A percentile compares a stretch with the other conserved stretches of the same genome.
These are phyloP conservation scores for Danielozyma ontarioensis DNA, from an alignment of 805 yeast genomes.

Conservation along the genomic window DNA sequence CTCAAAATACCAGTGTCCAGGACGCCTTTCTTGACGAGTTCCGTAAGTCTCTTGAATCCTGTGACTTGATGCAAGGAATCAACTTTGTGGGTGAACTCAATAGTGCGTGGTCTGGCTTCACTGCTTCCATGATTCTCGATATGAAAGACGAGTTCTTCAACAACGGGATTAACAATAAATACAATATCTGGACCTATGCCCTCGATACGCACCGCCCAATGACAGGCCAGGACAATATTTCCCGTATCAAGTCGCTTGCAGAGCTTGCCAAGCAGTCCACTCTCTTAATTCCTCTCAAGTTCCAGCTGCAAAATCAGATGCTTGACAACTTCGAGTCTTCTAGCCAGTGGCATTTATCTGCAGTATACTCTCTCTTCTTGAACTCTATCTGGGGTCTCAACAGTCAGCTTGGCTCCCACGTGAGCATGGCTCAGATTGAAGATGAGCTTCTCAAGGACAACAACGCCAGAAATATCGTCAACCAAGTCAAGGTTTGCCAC, in stretches of 20 bases:
- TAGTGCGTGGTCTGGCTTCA: conserved; percentile 81
- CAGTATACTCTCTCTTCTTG: conserved; percentile 24
- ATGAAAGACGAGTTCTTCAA: conserved; percentile 65
- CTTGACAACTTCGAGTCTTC: conserved; percentile 8
- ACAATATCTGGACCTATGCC: conserved; percentile 33
- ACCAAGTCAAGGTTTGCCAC: conserved; percentile 20
- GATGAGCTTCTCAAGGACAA: conserved; percentile 38
- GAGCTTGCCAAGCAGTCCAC: conserved; percentile 46
- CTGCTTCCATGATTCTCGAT: conserved; percentile 44
- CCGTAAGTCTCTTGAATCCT: conserved; percentile 61
- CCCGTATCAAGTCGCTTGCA: conserved; percentile 42
- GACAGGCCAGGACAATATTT: conserved; percentile 19
- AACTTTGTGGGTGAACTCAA: conserved; percentile 68
- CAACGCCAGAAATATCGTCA: conserved; percentile 43
- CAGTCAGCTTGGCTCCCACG: conserved; percentile 27
- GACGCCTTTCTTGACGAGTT: conserved; percentile 43
- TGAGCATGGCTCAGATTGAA: conserved; percentile 41
- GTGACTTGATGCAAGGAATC: conserved; percentile 71
- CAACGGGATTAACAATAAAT: conserved; percentile 27
- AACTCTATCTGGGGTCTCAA: conserved; percentile 41
- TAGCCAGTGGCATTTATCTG: conserved; percentile 41
- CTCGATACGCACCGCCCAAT: conserved; percentile 11
- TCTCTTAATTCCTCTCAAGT: conserved; percentile 51
- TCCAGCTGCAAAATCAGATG: conserved; percentile 5
- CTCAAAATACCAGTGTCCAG: conserved; percentile 14